These are phyloP conservation scores for Yarrowia osloensis DNA, from an alignment of 805 yeast genomes.

Conservation along the genomic window DNA sequence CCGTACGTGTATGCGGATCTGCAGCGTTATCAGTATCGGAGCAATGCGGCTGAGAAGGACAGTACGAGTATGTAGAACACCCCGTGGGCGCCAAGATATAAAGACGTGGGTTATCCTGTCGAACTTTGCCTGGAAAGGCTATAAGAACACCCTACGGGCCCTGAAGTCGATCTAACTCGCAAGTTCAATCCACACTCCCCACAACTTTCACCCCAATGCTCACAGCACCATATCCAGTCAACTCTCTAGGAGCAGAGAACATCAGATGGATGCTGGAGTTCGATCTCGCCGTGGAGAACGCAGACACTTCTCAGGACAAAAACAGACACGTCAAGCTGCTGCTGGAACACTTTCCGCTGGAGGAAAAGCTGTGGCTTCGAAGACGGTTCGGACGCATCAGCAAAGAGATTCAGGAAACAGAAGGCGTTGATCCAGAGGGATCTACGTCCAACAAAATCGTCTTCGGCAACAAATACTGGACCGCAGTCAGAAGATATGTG, in stretches of 20 bases:
- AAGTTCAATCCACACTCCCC: background rate
- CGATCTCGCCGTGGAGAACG: slow-evolving; percentile 3
- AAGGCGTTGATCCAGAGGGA: background rate
- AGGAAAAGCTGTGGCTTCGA: slow-evolving; percentile 15
- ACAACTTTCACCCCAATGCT: background rate
- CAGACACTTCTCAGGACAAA: background rate
- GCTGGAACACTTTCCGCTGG: slow-evolving; percentile 9
- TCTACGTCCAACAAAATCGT: slow-evolving; percentile 19
- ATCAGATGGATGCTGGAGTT: slow-evolving; percentile 20
- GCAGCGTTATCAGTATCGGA: slow-evolving; percentile 3
- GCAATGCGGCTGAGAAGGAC: background rate
- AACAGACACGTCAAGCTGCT: background rate
- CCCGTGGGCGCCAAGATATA: background rate
- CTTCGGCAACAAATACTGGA: slow-evolving; percentile 13
- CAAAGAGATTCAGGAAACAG: background rate
- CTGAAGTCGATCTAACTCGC: background rate
- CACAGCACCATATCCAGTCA: slow-evolving; percentile 26
- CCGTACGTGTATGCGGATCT: background rate
- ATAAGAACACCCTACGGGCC: background rate
- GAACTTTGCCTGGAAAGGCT: background rate
- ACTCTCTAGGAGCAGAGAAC: slow-evolving; percentile 1
- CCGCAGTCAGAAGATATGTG: slow-evolving; percentile 4
- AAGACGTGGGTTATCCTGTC: background rate
- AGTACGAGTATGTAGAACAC: background rate
- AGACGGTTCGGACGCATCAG: background rate